Conservation (phyloP, 1,139 yeast species). For the Yamadazyma trypodendri region DNA sequence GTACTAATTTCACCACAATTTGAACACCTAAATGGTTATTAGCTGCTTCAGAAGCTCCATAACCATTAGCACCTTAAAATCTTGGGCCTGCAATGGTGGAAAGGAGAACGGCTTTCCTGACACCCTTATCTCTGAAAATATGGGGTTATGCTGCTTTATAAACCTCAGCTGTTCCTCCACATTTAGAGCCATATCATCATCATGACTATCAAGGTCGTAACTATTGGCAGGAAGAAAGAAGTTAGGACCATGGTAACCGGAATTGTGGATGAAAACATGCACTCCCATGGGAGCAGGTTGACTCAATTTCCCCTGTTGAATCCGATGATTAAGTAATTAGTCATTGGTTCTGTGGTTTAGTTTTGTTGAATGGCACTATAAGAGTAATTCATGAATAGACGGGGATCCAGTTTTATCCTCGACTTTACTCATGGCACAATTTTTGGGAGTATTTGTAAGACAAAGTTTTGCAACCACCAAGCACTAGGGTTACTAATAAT, state of each 20-base stretch:
- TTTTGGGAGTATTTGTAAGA: too few relatives aligned
- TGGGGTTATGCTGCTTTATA: conserved; percentile 13
- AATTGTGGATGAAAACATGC: conserved; percentile 3
- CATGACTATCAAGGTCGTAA: conserved; percentile 9
- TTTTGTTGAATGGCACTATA: too few relatives aligned
- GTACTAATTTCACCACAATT: conserved; percentile 4
- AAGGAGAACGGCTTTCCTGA: conserved; percentile 9
- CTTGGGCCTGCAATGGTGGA: conserved; percentile 4
- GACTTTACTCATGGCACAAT: too few relatives aligned
- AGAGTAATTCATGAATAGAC: too few relatives aligned
- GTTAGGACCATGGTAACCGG: conserved; percentile 4
- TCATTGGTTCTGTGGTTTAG: neutral
- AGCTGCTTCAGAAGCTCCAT: conserved; percentile 8
- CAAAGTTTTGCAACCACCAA: too few relatives aligned
- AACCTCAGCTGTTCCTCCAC: conserved; percentile 12
- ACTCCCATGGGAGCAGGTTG: neutral
- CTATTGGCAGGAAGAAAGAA: conserved; percentile 1
- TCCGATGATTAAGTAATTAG: conserved; percentile 21
- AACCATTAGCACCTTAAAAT: conserved; percentile 4
- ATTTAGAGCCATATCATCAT: conserved; percentile 7
- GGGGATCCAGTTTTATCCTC: too few relatives aligned
- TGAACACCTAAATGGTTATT: conserved; percentile 6
- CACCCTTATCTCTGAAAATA: conserved; percentile 8
- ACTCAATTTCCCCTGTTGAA: conserved; percentile 19
- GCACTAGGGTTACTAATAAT: too few relatives aligned